These are phyloP conservation scores for Malus hybrid DNA, from an alignment of 331 rosid species.

Conservation along the genomic window DNA sequence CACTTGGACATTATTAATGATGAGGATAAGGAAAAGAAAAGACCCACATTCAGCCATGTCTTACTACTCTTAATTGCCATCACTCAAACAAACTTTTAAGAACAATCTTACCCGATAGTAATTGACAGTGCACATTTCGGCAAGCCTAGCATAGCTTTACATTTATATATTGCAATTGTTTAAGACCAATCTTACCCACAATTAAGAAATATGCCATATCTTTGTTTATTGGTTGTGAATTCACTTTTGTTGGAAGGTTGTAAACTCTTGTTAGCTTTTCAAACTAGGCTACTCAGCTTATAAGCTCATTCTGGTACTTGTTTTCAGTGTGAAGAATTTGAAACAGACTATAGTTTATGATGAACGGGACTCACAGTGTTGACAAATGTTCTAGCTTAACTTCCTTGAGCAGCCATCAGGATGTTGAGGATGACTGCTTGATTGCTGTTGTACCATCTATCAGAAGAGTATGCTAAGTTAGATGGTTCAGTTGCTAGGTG, in stretches of 20 bases:
- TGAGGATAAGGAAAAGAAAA: too few species aligned
- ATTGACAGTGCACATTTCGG: neutral
- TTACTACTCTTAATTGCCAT: neutral
- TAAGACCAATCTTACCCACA: neutral
- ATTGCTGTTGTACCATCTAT: conserved; percentile 64
- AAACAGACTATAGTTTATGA: conserved; percentile 18
- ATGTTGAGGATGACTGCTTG: conserved; percentile 68
- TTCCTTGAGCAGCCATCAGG: conserved; percentile 52
- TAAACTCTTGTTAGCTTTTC: neutral
- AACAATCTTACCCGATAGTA: neutral
- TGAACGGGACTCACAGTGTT: conserved; percentile 33
- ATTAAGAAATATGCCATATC: neutral
- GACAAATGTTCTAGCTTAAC: conserved; percentile 68
- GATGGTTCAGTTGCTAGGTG: conserved; percentile 61
- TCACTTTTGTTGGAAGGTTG: neutral
- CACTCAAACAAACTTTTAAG: neutral
- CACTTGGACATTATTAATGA: neutral
- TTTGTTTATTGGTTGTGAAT: neutral
- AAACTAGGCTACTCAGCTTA: neutral
- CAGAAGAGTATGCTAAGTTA: conserved; percentile 84
- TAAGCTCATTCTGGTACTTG: neutral
- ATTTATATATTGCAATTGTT: neutral
- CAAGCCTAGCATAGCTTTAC: neutral
- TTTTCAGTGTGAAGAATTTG: neutral
- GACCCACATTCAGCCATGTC: neutral